Evolutionary conservation across 2,329 filamentous ascomycete species (phyloP).

Genomic region (Colletotrichum sp.): DNA sequence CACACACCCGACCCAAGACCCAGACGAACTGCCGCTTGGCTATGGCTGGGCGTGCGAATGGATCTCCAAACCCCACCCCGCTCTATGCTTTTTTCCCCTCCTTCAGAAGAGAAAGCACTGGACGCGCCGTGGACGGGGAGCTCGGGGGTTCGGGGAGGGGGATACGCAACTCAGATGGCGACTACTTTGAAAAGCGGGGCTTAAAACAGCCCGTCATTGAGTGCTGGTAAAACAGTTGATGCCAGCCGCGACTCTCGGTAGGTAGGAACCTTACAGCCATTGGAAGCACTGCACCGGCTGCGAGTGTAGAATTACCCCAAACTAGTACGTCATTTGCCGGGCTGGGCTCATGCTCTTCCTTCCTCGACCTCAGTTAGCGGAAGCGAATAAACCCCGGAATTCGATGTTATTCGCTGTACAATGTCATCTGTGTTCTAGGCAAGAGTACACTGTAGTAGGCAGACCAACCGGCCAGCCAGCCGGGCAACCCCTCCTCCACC

Average conservation of each 20-base stretch:
- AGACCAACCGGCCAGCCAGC: background rate
- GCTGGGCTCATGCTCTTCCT: background rate
- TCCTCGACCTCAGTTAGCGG: background rate
- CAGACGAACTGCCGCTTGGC: constrained; percentile 14
- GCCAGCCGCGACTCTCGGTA: constrained; percentile 3
- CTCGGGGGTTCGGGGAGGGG: constrained; percentile 19
- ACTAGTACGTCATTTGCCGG: constrained; percentile 10
- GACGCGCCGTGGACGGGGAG: background rate
- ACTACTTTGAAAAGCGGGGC: constrained; percentile 6
- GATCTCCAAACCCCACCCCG: constrained; percentile 19
- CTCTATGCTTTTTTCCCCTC: background rate
- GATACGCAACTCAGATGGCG: background rate
- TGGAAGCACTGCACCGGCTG: background rate
- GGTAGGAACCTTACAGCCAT: background rate
- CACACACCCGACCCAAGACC: background rate
- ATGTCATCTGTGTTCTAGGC: background rate
- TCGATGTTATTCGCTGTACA: background rate
- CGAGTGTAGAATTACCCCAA: background rate
- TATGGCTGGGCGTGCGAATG: background rate
- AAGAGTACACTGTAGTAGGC: background rate
- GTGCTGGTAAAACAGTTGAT: constrained; percentile 6
- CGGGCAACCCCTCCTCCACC: background rate
- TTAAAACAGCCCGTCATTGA: background rate
- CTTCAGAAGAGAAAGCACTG: background rate
- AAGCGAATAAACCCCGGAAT: background rate